A percentile compares a stretch with the other conserved stretches of the same genome.
Conservation (phyloP, 140 eudicot species). For the Flaveria floridana region DNA sequence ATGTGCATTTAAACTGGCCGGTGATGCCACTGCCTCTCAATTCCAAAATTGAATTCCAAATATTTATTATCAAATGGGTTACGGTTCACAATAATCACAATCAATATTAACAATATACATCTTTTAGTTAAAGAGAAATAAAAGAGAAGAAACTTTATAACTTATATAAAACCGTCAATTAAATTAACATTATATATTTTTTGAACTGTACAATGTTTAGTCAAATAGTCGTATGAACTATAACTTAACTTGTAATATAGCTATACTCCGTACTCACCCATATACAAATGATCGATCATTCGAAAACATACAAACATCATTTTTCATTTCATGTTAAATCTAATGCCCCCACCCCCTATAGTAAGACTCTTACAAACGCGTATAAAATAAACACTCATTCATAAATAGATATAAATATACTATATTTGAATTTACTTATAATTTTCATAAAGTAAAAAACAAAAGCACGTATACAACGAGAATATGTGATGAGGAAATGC, state of each 20-base stretch:
- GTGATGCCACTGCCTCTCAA: slow-evolving; percentile 14
- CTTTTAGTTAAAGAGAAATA: background rate
- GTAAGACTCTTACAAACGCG: too few species aligned
- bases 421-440: background rate
- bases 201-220: background rate
- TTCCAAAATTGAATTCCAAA: slow-evolving; percentile 15
- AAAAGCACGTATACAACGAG: background rate
- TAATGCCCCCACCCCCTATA: too few species aligned
- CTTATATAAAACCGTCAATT: background rate
- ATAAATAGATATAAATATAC: too few species aligned
- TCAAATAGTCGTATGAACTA: too few species aligned
- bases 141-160: background rate
- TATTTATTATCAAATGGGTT: slow-evolving; percentile 1
- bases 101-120: background rate
- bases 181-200: background rate
- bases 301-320: too few species aligned
- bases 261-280: too few species aligned
- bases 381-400: too few species aligned
- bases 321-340: too few species aligned
- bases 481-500: background rate
- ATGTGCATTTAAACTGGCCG: slow-evolving; percentile 28
- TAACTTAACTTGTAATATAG: too few species aligned
- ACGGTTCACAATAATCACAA: background rate
- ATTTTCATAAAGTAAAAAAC: background rate
- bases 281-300: too few species aligned